Evolutionary conservation across 2,329 filamentous ascomycete species (phyloP).

Genomic region (Verticillium alfalfae): DNA sequence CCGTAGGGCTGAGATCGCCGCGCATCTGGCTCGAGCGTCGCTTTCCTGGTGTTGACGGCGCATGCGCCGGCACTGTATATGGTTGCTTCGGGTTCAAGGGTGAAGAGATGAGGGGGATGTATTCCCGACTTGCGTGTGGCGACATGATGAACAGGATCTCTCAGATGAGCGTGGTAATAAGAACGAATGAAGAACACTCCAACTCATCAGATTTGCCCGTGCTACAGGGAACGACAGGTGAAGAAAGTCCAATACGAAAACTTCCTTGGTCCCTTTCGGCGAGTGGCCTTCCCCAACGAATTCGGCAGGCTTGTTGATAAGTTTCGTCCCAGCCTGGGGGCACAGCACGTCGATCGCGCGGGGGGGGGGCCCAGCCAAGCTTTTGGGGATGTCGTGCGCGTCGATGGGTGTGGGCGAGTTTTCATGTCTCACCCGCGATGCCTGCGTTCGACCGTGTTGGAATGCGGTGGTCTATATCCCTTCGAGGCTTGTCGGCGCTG

Average conservation of each 20-base stretch:
- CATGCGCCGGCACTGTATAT: conserved; percentile 5
- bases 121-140: conserved; percentile 9
- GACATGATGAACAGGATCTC: conserved; percentile 7
- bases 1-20: conserved; percentile 28
- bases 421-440: not conserved
- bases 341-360: not conserved
- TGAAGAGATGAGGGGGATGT: conserved; percentile 19
- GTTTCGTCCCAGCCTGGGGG: not conserved
- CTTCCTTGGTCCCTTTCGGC: not conserved
- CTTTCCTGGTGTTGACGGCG: conserved; percentile 10
- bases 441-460: not conserved
- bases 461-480: not conserved
- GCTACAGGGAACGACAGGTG: not conserved
- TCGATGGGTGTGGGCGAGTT: not conserved
- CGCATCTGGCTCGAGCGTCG: conserved; percentile 8
- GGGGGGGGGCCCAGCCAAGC: not conserved
- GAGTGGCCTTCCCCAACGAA: not conserved
- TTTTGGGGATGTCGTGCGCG: not conserved
- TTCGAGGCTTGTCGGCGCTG: not conserved
- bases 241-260: not conserved
- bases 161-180: not conserved
- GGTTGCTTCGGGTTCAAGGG: conserved; percentile 19
- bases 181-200: not conserved
- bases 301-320: not conserved
- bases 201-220: not conserved